Conservation (phyloP, 2,329 filamentous ascomycete genomes). For the Hypoxylon sp. region DNA sequence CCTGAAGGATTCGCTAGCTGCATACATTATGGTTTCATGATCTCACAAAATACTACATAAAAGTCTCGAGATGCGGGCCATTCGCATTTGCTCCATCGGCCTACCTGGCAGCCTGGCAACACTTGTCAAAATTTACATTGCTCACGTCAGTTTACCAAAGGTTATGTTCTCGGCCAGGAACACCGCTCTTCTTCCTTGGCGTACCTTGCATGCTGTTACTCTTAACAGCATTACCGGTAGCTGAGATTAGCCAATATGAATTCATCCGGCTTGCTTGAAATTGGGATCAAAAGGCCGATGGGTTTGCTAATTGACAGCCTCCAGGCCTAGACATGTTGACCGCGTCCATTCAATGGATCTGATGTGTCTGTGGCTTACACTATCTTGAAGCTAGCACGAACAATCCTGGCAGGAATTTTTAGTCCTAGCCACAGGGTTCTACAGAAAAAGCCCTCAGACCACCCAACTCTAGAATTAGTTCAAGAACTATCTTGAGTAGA, state of each 20-base stretch:
- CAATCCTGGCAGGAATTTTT: background rate
- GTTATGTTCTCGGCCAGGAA: constrained; percentile 19
- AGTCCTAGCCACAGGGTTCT: background rate
- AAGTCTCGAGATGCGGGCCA: constrained; percentile 18
- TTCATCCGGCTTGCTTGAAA: constrained; percentile 1
- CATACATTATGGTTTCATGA: constrained; percentile 42
- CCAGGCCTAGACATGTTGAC: background rate
- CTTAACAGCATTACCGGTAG: constrained; percentile 5
- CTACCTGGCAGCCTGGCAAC: background rate
- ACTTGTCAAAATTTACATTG: constrained; percentile 19
- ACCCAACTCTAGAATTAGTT: background rate
- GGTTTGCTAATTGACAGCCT: background rate
- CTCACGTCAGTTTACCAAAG: constrained; percentile 39
- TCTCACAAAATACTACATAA: constrained; percentile 37
- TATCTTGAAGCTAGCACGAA: background rate
- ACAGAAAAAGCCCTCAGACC: background rate
- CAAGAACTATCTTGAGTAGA: constrained; percentile 1
- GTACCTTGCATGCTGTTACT: constrained; percentile 37
- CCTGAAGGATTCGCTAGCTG: constrained; percentile 40
- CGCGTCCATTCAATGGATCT: background rate
- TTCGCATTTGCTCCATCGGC: constrained; percentile 24
- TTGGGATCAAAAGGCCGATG: background rate
- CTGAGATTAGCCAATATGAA: background rate
- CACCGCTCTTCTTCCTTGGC: constrained; percentile 10
- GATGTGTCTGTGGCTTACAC: background rate